Evolutionary conservation across 306 rosid genomes (phyloP).

Genomic region (Styphnolobium japonicum): DNA sequence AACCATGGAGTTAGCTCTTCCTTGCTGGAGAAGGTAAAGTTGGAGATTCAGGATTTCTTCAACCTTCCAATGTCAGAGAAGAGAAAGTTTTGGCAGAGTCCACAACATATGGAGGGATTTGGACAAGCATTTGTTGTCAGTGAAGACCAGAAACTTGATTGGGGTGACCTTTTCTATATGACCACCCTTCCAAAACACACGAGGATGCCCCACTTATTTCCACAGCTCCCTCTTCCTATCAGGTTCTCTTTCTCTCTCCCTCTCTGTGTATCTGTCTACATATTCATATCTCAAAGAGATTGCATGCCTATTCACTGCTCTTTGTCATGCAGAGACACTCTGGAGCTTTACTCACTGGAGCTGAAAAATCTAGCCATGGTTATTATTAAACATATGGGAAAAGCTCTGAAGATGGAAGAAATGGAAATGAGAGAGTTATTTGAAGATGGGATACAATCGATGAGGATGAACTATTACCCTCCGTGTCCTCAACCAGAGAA

Average conservation of each 20-base stretch:
- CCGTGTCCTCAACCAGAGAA: constrained; percentile 33
- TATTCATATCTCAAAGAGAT: no score
- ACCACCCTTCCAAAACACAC: constrained; percentile 23
- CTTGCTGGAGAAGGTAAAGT: constrained; percentile 37
- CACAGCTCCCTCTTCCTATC: constrained; percentile 41
- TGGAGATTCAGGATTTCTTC: constrained; percentile 38
- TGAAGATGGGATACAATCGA: constrained; percentile 13
- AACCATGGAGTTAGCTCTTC: constrained; percentile 46
- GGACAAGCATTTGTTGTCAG: constrained; percentile 44
- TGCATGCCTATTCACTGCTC: neutral
- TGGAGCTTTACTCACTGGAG: constrained; percentile 24
- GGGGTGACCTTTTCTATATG: constrained; percentile 40
- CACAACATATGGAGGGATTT: constrained; percentile 48
- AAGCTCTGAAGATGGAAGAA: neutral
- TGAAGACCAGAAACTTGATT: constrained; percentile 37
- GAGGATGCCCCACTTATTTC: constrained; percentile 50
- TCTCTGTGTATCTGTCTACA: no score
- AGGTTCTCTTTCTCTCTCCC: constrained; percentile 26
- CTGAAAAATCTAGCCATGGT: neutral
- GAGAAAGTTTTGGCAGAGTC: constrained; percentile 35
- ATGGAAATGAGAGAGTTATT: constrained; percentile 15
- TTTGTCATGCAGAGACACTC: constrained; percentile 28
- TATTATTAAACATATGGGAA: neutral
- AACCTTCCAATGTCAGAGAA: constrained; percentile 46
- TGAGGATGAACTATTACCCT: constrained; percentile 46